Evolutionary conservation across 768 basidiomycete genomes (phyloP).

Genomic region (Mycena metata): DNA sequence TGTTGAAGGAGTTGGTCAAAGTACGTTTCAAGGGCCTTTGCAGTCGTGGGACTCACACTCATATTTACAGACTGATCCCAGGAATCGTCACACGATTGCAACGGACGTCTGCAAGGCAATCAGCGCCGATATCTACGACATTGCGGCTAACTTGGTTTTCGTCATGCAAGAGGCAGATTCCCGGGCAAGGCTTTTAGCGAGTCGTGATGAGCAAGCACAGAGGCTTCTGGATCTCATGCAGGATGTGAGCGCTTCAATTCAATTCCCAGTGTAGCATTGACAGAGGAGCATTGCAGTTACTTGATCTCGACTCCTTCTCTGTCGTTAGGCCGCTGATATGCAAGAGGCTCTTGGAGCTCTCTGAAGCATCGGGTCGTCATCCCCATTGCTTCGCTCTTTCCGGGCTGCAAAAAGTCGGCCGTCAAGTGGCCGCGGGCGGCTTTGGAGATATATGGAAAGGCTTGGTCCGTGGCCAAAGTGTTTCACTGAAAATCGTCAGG

Average conservation of each 20-base stretch:
- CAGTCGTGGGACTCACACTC: not conserved
- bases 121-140: not conserved
- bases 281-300: not conserved
- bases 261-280: not conserved
- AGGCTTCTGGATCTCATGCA: constrained; percentile 10
- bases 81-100: constrained; percentile 5
- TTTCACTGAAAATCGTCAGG: constrained; percentile 14
- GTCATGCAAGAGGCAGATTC: not conserved
- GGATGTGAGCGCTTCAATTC: not conserved
- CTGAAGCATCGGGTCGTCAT: not conserved
- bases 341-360: constrained; percentile 5
- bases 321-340: not conserved
- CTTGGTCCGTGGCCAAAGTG: not conserved
- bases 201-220: not conserved
- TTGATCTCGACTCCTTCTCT: not conserved
- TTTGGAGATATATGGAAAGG: constrained; percentile 19
- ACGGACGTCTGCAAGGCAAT: not conserved
- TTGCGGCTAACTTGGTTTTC: not conserved
- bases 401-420: not conserved
- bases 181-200: not conserved
- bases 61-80: constrained; percentile 6
- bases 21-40: not conserved
- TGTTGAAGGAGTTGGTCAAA: not conserved
- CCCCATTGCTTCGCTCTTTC: constrained; percentile 10
- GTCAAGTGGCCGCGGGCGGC: constrained; percentile 2